Base-by-base conservation (phyloP, 1,139 yeast genomes). In the Meyerozyma carpophila region DNA sequence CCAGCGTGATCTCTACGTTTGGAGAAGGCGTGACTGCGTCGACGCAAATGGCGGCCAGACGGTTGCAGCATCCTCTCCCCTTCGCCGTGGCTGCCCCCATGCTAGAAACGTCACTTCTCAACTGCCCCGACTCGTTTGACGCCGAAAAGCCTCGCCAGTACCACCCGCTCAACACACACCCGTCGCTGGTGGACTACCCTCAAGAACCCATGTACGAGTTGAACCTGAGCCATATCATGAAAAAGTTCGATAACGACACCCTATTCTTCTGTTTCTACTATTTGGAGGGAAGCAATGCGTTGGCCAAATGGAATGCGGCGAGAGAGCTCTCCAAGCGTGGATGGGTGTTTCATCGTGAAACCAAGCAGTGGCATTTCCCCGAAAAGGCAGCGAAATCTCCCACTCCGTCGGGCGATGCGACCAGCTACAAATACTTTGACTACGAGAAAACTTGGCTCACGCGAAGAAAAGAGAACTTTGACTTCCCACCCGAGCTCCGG, bases 91-190 rank as follows among this genome's bases (percentile, higher is more conserved):
- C 86, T 37, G 70, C 80, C 46, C 72, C 70, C 44, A 64, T 79
- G 52, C 69, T 91, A 52, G 95, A 90, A 60, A 75, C 77, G 3
- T 90, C 97, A 2, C 73, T 88, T 49, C 70, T 88, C 54, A 85
- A 87, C 57, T 89, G 97, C 61, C 98, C 99, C 0, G 98, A 93
- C 63, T 88, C 97, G 1, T 77, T 82, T 49, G 94, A 91, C 60
- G 85, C 96, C 2, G 97, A 93, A 56, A 81, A 79, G 51, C 97
- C 98, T 26, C 75, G 83, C 50, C 80, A 79, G 50, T 91, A 91
- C 61, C 79, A 75, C 49, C 95, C 96, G n/a, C 66, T 68, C 20
- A 81, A 82, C 52, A 95, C 95, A 41, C 95, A 86, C 59, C 96
- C 97, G 13, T 88, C 96, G 5, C 88, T 94, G 40, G 79, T 88